Evolutionary conservation across 1,284 basidiomycete genomes (phyloP).

Genomic region (Rhodotorula sp.): DNA sequence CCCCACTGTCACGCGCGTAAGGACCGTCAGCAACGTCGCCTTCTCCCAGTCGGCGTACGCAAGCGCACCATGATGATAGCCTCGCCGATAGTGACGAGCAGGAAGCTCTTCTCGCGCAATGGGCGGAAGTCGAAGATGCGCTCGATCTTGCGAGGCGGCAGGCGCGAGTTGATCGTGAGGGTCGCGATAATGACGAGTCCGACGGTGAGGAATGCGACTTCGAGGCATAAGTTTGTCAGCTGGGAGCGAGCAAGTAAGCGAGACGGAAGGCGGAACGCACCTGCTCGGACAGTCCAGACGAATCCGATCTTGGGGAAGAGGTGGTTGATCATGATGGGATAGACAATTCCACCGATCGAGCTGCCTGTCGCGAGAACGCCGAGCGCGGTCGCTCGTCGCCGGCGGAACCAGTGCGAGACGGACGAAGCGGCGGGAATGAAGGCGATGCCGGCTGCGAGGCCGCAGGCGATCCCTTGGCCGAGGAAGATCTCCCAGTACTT

Average conservation of each 20-base stretch:
- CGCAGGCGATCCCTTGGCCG: slow-evolving; percentile 38
- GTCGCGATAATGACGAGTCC: slow-evolving; percentile 35
- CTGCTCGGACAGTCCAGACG: slow-evolving; percentile 30
- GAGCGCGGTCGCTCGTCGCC: slow-evolving; percentile 39
- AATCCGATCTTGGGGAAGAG: slow-evolving; percentile 34
- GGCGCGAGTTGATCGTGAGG: slow-evolving; percentile 33
- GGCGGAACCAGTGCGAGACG: slow-evolving; percentile 42
- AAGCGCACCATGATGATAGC: slow-evolving; percentile 44
- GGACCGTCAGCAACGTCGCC: not conserved
- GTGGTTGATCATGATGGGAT: slow-evolving; percentile 28
- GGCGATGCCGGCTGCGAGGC: slow-evolving; percentile 35
- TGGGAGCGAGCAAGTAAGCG: not conserved
- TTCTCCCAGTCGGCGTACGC: too few species aligned
- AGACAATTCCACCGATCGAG: slow-evolving; percentile 37
- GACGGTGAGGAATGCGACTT: slow-evolving; percentile 37
- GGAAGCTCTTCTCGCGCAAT: slow-evolving; percentile 40
- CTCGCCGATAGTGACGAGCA: slow-evolving; percentile 39
- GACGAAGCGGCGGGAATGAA: slow-evolving; percentile 41
- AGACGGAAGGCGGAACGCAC: not conserved
- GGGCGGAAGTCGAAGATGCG: slow-evolving; percentile 35
- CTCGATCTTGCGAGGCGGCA: slow-evolving; percentile 39
- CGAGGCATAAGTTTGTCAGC: not conserved
- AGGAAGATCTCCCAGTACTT: slow-evolving; percentile 40
- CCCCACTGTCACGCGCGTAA: not conserved
- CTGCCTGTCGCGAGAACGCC: slow-evolving; percentile 41